Conservation (phyloP, 805 yeast genomes). For the Blastobotrys robertii region DNA sequence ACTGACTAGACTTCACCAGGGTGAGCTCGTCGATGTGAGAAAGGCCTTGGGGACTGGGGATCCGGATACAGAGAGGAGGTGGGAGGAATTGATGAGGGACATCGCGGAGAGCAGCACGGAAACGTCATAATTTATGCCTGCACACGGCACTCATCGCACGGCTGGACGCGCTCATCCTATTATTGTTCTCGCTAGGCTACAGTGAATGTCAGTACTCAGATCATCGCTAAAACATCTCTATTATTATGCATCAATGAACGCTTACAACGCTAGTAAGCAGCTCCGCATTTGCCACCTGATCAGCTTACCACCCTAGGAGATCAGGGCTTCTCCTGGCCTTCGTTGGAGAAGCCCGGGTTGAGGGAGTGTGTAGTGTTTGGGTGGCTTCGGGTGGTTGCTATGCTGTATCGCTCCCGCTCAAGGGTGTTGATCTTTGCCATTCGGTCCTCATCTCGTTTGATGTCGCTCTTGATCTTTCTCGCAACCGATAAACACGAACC, state of each 20-base stretch:
- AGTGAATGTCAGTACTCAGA: no score
- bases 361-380: no score
- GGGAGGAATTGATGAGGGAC: conserved; percentile 11
- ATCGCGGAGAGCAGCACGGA: conserved; percentile 5
- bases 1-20: conserved; percentile 7
- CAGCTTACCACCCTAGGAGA: no score
- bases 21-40: conserved; percentile 18
- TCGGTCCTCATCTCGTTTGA: no score
- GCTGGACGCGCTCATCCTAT: not conserved
- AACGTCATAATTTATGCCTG: no score
- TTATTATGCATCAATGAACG: not conserved
- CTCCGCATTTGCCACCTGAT: not conserved
- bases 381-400: no score
- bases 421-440: no score
- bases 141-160: no score
- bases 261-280: not conserved
- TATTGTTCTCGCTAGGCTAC: no score
- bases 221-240: no score
- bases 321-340: not conserved
- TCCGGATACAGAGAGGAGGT: conserved; percentile 7
- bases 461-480: conserved; percentile 1
- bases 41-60: conserved; percentile 14
- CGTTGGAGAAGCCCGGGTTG: not conserved
- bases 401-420: no score
- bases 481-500: conserved; percentile 7